Evolutionary conservation across 176 grass and related monocot species (phyloP).

Genomic region (Lolium perenne): DNA sequence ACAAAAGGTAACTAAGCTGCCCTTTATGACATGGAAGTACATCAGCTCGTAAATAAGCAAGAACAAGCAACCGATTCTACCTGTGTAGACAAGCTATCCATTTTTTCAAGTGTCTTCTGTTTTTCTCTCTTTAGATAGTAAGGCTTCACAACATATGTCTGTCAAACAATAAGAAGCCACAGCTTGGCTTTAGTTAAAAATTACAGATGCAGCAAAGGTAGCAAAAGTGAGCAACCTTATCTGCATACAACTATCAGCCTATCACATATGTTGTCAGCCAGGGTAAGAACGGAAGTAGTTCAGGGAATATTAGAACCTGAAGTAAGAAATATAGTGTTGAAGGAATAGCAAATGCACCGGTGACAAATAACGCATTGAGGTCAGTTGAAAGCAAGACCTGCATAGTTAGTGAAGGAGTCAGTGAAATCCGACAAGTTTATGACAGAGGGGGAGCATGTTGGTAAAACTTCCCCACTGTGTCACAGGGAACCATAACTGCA

Average conservation of each 20-base stretch:
- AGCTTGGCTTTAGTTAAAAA: conserved; percentile 39
- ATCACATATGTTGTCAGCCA: conserved; percentile 26
- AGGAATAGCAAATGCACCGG: conserved; percentile 85
- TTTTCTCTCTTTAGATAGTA: conserved; percentile 69
- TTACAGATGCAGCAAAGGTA: conserved; percentile 31
- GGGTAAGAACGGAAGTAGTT: conserved; percentile 36
- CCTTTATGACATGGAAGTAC: neutral
- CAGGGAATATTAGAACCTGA: conserved; percentile 65
- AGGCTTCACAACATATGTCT: conserved; percentile 92
- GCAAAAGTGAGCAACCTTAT: conserved; percentile 24
- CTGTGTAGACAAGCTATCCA: conserved; percentile 72
- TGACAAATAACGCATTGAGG: conserved; percentile 69
- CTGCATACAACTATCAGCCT: conserved; percentile 25
- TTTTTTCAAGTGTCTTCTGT: conserved; percentile 71
- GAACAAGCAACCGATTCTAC: conserved; percentile 53
- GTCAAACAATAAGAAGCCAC: conserved; percentile 48
- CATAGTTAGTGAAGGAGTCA: conserved; percentile 42
- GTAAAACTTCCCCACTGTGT: conserved; percentile 17
- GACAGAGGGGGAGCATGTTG: conserved; percentile 17
- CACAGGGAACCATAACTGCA: conserved; percentile 15
- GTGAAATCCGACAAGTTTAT: conserved; percentile 44
- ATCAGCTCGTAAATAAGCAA: conserved; percentile 30
- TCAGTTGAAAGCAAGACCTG: conserved; percentile 89
- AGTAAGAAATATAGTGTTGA: conserved; percentile 95
- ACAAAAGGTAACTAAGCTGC: conserved; percentile 8